Evolutionary conservation across 176 grass and related monocot species (phyloP).

Genomic region (Oryza australiensis): DNA sequence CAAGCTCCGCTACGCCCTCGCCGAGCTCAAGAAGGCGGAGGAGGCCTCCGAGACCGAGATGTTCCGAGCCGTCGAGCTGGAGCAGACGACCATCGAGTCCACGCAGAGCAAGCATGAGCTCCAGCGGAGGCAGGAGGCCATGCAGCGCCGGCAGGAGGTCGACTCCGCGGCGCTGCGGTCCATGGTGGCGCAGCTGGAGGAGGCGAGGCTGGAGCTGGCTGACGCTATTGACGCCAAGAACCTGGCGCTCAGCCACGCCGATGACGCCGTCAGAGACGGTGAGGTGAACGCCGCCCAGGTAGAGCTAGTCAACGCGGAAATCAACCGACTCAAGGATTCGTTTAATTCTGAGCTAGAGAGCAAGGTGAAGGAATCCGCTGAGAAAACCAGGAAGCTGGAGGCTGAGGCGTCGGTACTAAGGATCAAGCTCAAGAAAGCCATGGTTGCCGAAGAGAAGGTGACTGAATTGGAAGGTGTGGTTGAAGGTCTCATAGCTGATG

Average conservation of each 20-base stretch:
- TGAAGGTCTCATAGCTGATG: slow-evolving; percentile 40
- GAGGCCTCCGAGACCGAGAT: slow-evolving; percentile 51
- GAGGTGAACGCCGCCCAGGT: slow-evolving; percentile 63
- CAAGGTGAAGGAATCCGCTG: slow-evolving; percentile 40
- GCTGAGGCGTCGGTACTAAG: slow-evolving; percentile 18
- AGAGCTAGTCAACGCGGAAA: slow-evolving; percentile 46
- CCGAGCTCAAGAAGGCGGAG: slow-evolving; percentile 49
- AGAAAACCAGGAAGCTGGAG: slow-evolving; percentile 43
- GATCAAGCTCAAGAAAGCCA: slow-evolving; percentile 45
- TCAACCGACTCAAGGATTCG: slow-evolving; percentile 43
- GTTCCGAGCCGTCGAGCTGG: slow-evolving; percentile 49
- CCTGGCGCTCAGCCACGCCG: slow-evolving; percentile 50
- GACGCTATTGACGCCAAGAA: slow-evolving; percentile 62
- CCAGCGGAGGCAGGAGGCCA: slow-evolving; percentile 55
- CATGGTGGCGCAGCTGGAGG: slow-evolving; percentile 51
- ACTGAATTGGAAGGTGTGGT: slow-evolving; percentile 38
- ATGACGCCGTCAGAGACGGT: slow-evolving; percentile 45
- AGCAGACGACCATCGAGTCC: slow-evolving; percentile 57
- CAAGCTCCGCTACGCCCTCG: slow-evolving; percentile 49
- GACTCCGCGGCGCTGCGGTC: slow-evolving; percentile 39
- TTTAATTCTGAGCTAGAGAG: slow-evolving; percentile 45
- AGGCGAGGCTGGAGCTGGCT: slow-evolving; percentile 53
- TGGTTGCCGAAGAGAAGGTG: slow-evolving; percentile 45
- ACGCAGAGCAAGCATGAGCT: slow-evolving; percentile 65
- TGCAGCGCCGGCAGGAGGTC: slow-evolving; percentile 48